phyloP scores from a whole-genome alignment of 2,329 filamentous ascomycete genomes.

The Dichotomopilus funicola region DNA sequence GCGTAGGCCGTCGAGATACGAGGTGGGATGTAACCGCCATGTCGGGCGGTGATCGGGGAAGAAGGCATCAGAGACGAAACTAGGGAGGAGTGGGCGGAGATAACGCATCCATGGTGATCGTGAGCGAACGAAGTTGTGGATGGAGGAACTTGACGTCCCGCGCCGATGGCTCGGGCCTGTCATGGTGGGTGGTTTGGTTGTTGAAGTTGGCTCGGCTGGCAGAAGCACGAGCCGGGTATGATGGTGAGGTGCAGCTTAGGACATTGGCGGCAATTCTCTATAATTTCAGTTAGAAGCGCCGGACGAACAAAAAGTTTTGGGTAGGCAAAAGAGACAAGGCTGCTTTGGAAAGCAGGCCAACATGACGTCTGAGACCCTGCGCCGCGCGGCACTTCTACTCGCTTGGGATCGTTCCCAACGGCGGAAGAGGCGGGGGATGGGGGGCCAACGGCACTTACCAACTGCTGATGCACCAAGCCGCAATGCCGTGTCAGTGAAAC shows the following conservation, averaged over 20 bases:
- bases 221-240: background rate
- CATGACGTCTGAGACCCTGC: background rate
- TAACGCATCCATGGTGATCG: conserved; percentile 3
- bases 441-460: background rate
- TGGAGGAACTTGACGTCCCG: conserved; percentile 4
- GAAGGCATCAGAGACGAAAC: conserved; percentile 29
- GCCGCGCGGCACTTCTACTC: background rate
- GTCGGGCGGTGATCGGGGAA: conserved; percentile 27
- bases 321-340: background rate
- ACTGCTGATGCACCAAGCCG: background rate
- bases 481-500: background rate
- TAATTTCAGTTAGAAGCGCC: background rate
- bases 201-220: background rate
- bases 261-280: background rate
- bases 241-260: background rate
- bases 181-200: background rate
- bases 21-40: conserved; percentile 34
- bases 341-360: background rate
- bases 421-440: background rate
- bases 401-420: too few species aligned
- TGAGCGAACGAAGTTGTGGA: background rate
- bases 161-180: conserved; percentile 3
- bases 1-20: conserved; percentile 45
- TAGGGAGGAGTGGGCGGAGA: conserved; percentile 27
- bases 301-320: background rate